Evolutionary conservation across 805 yeast species (phyloP).

Genomic region (Lachancea kluyveri): DNA sequence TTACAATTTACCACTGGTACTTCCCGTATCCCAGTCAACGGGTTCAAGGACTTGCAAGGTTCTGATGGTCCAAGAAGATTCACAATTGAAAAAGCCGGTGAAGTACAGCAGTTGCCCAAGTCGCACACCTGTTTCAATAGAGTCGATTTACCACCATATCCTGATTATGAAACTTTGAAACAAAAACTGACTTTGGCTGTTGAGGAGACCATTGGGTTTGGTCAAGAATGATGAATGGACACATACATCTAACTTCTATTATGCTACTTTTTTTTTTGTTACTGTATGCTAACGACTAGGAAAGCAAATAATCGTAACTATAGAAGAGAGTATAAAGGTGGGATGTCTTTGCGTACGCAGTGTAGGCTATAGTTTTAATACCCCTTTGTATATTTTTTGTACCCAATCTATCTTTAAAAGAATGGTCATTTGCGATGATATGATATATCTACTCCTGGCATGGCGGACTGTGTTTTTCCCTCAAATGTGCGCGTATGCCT

Average conservation of each 20-base stretch:
- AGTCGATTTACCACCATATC: constrained; percentile 94
- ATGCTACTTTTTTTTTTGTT: neutral
- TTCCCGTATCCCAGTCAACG: constrained; percentile 97
- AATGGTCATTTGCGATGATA: no score
- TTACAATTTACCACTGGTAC: constrained; percentile 98
- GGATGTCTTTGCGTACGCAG: no score
- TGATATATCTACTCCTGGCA: no score
- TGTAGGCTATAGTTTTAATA: no score
- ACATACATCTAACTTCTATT: constrained; percentile 2
- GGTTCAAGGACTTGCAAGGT: constrained; percentile 97
- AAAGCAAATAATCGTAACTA: no score
- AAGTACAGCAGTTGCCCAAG: constrained; percentile 84
- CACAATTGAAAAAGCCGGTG: constrained; percentile 98
- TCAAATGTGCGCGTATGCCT: no score
- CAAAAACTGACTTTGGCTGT: constrained; percentile 94
- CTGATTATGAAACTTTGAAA: constrained; percentile 73
- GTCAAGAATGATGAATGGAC: constrained; percentile 63
- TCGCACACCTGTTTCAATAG: constrained; percentile 98
- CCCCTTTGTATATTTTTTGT: no score
- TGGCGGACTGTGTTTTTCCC: no score
- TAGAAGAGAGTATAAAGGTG: no score
- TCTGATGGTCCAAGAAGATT: constrained; percentile 99
- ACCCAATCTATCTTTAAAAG: no score
- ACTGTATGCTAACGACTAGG: constrained; percentile 6
- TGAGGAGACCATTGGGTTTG: constrained; percentile 98